A percentile compares a stretch with the other conserved stretches of the same genome.
phyloP scores from a whole-genome alignment of 139 green algal species.

The Picochlorum sp. region DNA sequence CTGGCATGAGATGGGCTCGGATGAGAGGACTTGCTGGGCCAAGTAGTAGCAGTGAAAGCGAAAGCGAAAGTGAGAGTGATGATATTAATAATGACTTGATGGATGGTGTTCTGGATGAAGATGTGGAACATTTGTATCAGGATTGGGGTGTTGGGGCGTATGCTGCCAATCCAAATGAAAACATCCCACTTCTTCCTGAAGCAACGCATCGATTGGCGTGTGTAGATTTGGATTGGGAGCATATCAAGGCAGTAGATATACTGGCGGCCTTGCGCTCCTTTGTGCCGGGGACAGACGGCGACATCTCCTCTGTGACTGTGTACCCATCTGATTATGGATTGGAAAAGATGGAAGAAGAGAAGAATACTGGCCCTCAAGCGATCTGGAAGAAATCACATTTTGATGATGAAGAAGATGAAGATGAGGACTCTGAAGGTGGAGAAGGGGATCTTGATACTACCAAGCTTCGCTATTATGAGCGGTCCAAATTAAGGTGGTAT shows the following conservation, averaged over 20 bases:
- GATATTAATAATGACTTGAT: constrained; percentile 23
- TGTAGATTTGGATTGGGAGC: constrained; percentile 88
- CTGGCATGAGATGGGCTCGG: constrained; percentile 43
- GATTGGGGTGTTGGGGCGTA: constrained; percentile 66
- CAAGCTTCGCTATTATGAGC: constrained; percentile 76
- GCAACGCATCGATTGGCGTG: constrained; percentile 58
- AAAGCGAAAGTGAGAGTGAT: constrained; percentile 14
- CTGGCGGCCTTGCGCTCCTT: constrained; percentile 78
- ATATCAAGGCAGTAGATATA: constrained; percentile 71
- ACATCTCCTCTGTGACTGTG: constrained; percentile 63
- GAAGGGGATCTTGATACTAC: constrained; percentile 45
- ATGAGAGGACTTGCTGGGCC: constrained; percentile 31
- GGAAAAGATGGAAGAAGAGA: constrained; percentile 83
- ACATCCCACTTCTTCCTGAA: constrained; percentile 24
- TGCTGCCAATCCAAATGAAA: constrained; percentile 63
- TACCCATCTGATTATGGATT: constrained; percentile 91
- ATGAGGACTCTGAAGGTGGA: constrained; percentile 8
- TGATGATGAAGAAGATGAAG: constrained; percentile 21
- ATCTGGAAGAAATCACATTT: constrained; percentile 21
- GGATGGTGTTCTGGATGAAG: constrained; percentile 15
- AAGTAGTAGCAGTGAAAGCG: constrained; percentile 21
- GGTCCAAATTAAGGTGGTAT: constrained; percentile 69
- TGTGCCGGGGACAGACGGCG: constrained; percentile 25
- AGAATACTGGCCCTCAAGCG: constrained; percentile 52
- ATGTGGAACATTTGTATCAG: constrained; percentile 14